A percentile compares a stretch with the other conserved stretches of the same genome.
phyloP scores from a whole-genome alignment of 768 basidiomycete species.

The Tylopilus subfusipes region DNA sequence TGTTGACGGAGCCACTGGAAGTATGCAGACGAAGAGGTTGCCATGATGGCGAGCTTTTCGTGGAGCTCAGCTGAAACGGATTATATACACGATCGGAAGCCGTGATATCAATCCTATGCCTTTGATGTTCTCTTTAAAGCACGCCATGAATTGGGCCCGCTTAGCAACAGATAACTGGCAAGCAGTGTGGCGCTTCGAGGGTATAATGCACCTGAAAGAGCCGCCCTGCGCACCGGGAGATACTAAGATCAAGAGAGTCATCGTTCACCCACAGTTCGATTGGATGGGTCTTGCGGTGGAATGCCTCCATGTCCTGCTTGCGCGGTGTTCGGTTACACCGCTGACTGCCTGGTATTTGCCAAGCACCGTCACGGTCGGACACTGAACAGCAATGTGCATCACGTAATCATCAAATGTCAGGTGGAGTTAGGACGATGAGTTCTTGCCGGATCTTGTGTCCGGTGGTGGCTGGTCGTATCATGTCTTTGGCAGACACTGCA shows the following conservation, averaged over 20 bases:
- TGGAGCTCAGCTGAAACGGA: background rate
- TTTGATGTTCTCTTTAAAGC: background rate
- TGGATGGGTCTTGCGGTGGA: background rate
- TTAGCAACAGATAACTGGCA: background rate
- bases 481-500: conserved; percentile 24
- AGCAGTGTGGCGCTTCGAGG: background rate
- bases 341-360: too few species aligned
- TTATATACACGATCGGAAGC: background rate
- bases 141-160: background rate
- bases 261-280: background rate
- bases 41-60: background rate
- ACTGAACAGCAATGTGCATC: background rate
- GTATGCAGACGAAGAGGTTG: background rate
- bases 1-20: conserved; percentile 2
- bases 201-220: background rate
- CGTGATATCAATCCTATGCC: background rate
- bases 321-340: too few species aligned
- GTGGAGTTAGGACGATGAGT: too few species aligned
- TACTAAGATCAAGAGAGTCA: background rate
- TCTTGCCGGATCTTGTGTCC: background rate
- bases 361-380: too few species aligned
- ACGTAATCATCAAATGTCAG: background rate
- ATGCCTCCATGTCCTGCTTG: too few species aligned
- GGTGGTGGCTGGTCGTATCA: background rate
- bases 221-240: background rate